Evolutionary conservation across 306 rosid species (phyloP), one percentile per base, ranked within the genome.

Genomic region (Dryas octopetala): DNA sequence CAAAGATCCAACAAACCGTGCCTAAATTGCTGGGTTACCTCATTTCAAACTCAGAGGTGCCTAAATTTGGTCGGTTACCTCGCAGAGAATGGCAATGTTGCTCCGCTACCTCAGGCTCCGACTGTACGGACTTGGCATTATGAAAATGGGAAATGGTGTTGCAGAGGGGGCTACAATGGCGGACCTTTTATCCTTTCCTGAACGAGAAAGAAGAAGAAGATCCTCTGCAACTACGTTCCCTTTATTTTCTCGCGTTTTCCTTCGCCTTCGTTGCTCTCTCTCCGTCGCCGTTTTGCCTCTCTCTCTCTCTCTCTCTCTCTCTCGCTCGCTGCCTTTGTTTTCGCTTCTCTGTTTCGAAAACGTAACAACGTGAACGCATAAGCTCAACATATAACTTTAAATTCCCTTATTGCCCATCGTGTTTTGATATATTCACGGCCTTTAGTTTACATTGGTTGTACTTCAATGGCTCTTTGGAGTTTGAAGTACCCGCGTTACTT

Each of bases 191-290:
- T 74, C 76, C 78, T 19, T 32, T 38, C 46, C 62, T 2, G 68
- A 43, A 74, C 26, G 74, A 80, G 62, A 82, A 77, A 55, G 80
- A 68, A 76, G 67, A 83, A 75, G 63, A 83, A 72, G 67, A 80
- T 47, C 82, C 87, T 88, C 87, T 80, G 86, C 88, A 86, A 87
- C 85, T 79, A 16, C 76, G 44, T 77, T 73, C 68, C 84, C 81
- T 43, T 79, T 62, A 68, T 55, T 75, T 76, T 75, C 73, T 75
- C 61, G 78, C 64, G 61, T 55, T 75, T 64, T 78, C 76, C 62
- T 57, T 78, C 80, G 11, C 84, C 65, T 47, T 78, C 73, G 9
- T 19, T 47, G 51, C 28, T 62, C 52, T 59, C 69, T 63, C 81
- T 59, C n/a, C n/a, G 50, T 59, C 53, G 57, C 57, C 40, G 16